Percentiles rank a stretch among this genome's conserved stretches.
Conservation (phyloP, 139 green algal genomes). For the Asterochloris erici region DNA sequence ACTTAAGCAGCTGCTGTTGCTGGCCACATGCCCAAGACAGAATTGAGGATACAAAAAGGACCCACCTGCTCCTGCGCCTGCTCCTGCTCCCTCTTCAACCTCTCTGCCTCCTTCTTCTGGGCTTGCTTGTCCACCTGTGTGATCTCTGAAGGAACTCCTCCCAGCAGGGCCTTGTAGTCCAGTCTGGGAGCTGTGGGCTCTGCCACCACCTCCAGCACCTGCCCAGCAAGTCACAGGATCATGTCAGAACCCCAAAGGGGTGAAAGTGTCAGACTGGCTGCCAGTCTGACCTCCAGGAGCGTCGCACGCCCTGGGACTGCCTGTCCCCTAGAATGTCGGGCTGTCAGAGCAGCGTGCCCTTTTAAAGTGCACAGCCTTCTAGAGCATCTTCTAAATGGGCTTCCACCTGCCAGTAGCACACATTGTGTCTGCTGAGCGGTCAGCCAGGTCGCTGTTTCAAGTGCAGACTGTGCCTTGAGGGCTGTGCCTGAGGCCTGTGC, state of each 20-base stretch:
- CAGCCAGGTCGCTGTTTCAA: no score
- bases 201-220: constrained; percentile 77
- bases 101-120: constrained; percentile 14
- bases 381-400: neutral
- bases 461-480: no score
- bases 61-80: constrained; percentile 10
- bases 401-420: neutral
- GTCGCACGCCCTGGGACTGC: neutral
- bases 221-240: neutral
- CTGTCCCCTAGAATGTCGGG: neutral
- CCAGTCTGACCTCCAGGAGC: neutral
- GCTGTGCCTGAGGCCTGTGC: no score
- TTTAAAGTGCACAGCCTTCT: neutral
- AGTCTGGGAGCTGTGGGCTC: constrained; percentile 50
- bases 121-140: constrained; percentile 3
- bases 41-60: no score
- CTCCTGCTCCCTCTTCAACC: constrained; percentile 15
- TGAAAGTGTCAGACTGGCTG: neutral
- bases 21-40: neutral
- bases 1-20: neutral
- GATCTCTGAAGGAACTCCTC: constrained; percentile 17
- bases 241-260: neutral
- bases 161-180: constrained; percentile 47
- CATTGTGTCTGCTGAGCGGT: no score
- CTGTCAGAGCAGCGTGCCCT: neutral